Evolutionary conservation across 352 stramenopile species (phyloP), one percentile per base, ranked within the genome.

Genomic region (Globisporangium cylindrosporum): DNA sequence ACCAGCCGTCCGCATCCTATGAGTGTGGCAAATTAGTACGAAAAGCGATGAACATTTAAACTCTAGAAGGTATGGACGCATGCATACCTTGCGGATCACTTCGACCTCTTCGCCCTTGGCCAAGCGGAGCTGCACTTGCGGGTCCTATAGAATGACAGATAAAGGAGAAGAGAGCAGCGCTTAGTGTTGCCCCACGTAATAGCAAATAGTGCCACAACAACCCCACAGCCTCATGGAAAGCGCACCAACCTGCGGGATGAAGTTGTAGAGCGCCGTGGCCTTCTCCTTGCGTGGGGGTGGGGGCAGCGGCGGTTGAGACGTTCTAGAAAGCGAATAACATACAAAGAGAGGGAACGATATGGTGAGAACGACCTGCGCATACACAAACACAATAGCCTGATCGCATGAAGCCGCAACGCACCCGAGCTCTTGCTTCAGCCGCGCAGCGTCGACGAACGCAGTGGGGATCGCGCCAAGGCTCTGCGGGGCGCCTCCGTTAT

Each of bases 1-100:
- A 94, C 86, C 86, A 94, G 64, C 86, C 86, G 59, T 94, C 86
- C 58, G 73, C 78, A 66, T 94, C 86, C 72, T 77, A 12, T 36
- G 3, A 48, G 25, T n/a, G 5, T 10, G 18, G 43, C 9, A 51
- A 51, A 51, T 51, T 51, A 51, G 43, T 34, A 27, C 38, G 3
- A 49, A 49, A 2, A 27, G 32, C 10, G 43, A 9, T 10, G 2
- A 10, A 12, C 9, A 12, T 27, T 12, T 10, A n/a, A 8, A 1
- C 24, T 22, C 4, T 7, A 51, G 15, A 2, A 22, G 18, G 2
- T 24, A 22, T 43, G 29, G 24, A 49, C 22, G 22, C 2, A 10
- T 14, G 9, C 54, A 20, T 38, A 73, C 71, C 68, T 93, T 94
- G 55, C 86, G 86, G 69, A 94, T 85, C 36, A 94, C 82, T 56